Base-by-base conservation (phyloP, 108 stramenopile species). In the Conticribra guillardii region DNA sequence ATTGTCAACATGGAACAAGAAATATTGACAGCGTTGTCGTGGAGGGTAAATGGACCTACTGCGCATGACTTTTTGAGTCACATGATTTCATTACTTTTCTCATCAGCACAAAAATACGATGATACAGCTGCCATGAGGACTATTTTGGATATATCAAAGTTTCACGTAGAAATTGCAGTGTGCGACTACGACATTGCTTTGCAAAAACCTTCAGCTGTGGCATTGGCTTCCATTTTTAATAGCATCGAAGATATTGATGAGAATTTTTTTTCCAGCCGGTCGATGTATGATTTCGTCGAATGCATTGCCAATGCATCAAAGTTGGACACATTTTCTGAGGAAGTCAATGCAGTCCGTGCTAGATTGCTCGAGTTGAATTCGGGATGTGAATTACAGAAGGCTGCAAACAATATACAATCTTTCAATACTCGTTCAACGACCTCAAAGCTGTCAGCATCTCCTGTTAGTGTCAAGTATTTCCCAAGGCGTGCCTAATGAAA, bases 161-260 rank as follows among this genome's bases (percentile, higher is more conserved):
- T 74, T 62, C 90, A 91, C 64, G 83, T 85, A 23, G 87, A 91
- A 57, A 45, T 88, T 54, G 90, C 84, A 54, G 76, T 87, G 26
- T 67, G 79, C 30, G 81, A 87, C 44, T 85, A 87, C 34, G 60
- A 70, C 41, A 77, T 88, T 17, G 74, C 87, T 44, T 33, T 64
- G 21, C 56, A 73, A 5, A 81, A 71, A 21, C 84, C 84, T 8
- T 91, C 87, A 1, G 52, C 73, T 9, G 55, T 86, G 16, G 89
- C 84, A 15, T 58, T 91, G 54, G 87, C 89, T 2, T 78, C 87
- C 3, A 60, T 91, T 23, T 48, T 91, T 29, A 91, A 88, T 69
- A 82, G 85, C 52, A 64, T 86, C 32, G 89, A 87, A 57, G 87
- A 85, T 19, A 79, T 89, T 45, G 84, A 83, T 41, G 50, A 55